phyloP scores from a whole-genome alignment of 768 basidiomycete genomes.

The Amanita exitialis region DNA sequence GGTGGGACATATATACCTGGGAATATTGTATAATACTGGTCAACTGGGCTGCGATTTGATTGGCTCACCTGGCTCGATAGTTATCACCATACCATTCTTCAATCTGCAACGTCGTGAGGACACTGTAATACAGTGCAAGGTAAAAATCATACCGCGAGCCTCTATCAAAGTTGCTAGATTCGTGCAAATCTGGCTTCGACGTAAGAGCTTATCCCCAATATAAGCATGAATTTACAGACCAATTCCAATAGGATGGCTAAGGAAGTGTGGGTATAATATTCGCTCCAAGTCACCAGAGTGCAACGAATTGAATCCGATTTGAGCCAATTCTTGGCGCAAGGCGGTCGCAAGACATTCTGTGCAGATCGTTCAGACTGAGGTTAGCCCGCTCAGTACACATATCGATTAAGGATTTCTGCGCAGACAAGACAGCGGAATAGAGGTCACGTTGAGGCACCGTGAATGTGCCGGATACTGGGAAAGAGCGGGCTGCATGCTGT shows the following conservation, averaged over 20 bases:
- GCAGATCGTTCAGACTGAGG: constrained; percentile 66
- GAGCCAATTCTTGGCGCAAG: constrained; percentile 65
- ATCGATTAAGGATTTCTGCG: constrained; percentile 55
- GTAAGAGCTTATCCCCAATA: neutral
- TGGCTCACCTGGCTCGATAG: constrained; percentile 72
- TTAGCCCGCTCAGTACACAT: constrained; percentile 49
- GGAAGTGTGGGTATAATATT: constrained; percentile 84
- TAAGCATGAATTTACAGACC: constrained; percentile 31
- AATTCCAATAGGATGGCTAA: constrained; percentile 89
- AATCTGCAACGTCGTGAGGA: constrained; percentile 33
- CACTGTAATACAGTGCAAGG: neutral
- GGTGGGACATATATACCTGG: constrained; percentile 84
- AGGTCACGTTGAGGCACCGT: constrained; percentile 73
- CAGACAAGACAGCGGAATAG: constrained; percentile 68
- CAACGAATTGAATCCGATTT: constrained; percentile 60
- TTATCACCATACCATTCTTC: constrained; percentile 82
- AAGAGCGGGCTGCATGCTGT: constrained; percentile 62
- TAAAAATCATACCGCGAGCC: constrained; percentile 34
- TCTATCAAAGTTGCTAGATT: constrained; percentile 57
- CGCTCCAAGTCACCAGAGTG: constrained; percentile 52
- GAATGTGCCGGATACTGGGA: constrained; percentile 77
- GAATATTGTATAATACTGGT: constrained; percentile 6
- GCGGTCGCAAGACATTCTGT: constrained; percentile 57
- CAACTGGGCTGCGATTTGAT: neutral
- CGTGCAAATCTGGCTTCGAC: constrained; percentile 66